Evolutionary conservation across 2,329 filamentous ascomycete genomes (phyloP).

Genomic region (Pseudocercospora macadamiae): DNA sequence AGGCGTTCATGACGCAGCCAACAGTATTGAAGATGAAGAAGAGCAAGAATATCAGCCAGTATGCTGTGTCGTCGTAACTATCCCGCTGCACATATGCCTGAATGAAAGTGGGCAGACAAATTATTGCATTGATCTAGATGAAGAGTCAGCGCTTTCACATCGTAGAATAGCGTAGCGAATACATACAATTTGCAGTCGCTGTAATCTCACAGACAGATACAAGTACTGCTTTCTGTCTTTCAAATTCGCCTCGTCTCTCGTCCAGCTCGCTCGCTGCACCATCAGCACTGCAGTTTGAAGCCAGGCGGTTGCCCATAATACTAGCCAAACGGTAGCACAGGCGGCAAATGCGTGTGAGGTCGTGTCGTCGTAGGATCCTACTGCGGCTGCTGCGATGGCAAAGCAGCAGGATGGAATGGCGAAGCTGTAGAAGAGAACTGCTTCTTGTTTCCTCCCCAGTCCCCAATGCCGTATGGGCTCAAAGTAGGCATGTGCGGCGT

Average conservation of each 20-base stretch:
- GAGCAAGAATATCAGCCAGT: slow-evolving; percentile 41
- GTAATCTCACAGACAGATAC: slow-evolving; percentile 37
- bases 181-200: slow-evolving; percentile 38
- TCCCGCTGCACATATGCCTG: slow-evolving; percentile 36
- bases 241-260: slow-evolving; percentile 37
- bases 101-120: slow-evolving; percentile 37
- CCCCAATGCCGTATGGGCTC: slow-evolving; percentile 35
- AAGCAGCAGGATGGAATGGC: slow-evolving; percentile 33
- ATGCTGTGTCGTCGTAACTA: slow-evolving; percentile 32
- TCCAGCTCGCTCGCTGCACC: slow-evolving; percentile 40
- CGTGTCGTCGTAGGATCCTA: slow-evolving; percentile 28
- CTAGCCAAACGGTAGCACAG: slow-evolving; percentile 30
- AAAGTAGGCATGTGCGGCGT: slow-evolving; percentile 31
- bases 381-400: slow-evolving; percentile 34
- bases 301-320: slow-evolving; percentile 38
- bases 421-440: slow-evolving; percentile 36
- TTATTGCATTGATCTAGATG: slow-evolving; percentile 34
- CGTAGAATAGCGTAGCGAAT: background rate
- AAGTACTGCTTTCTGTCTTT: slow-evolving; percentile 37
- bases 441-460: slow-evolving; percentile 30
- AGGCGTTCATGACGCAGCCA: slow-evolving; percentile 40
- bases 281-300: slow-evolving; percentile 38
- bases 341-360: slow-evolving; percentile 31
- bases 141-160: slow-evolving; percentile 7
- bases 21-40: slow-evolving; percentile 41